phyloP scores from a whole-genome alignment of 805 yeast genomes.

The Scheffersomyces stipitis region DNA sequence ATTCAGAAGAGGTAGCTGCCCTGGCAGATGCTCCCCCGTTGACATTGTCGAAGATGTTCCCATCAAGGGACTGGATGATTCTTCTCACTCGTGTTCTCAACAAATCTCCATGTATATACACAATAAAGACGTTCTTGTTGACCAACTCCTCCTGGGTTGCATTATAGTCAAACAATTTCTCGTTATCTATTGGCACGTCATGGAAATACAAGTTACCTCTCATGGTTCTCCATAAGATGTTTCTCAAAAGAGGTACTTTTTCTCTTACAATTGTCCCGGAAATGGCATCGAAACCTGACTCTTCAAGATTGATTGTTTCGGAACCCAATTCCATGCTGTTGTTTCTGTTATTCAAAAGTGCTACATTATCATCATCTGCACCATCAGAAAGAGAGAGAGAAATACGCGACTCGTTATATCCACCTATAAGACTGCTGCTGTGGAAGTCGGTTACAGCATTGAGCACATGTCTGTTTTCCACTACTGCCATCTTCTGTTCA shows the following conservation, averaged over 20 bases:
- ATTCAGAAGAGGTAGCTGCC: constrained; percentile 23
- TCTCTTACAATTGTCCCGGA: constrained; percentile 36
- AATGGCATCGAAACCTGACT: constrained; percentile 29
- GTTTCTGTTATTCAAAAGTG: constrained; percentile 22
- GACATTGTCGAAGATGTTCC: constrained; percentile 35
- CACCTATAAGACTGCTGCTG: constrained; percentile 3
- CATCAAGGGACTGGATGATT: constrained; percentile 40
- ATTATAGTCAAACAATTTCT: constrained; percentile 12
- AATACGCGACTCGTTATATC: constrained; percentile 11
- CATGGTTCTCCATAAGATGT: constrained; percentile 43
- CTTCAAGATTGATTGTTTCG: constrained; percentile 20
- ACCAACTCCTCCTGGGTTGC: constrained; percentile 15
- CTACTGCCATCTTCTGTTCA: constrained; percentile 17
- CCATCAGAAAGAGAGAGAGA: constrained; percentile 16
- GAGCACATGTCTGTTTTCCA: constrained; percentile 39
- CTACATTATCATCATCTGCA: constrained; percentile 31
- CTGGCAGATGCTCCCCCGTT: constrained; percentile 29
- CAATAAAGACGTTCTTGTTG: constrained; percentile 36
- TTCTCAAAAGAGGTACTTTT: constrained; percentile 37
- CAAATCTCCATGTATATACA: constrained; percentile 42
- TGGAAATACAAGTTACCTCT: constrained; percentile 43
- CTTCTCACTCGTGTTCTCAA: constrained; percentile 33
- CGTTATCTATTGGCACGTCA: constrained; percentile 33
- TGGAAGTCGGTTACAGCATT: constrained; percentile 34
- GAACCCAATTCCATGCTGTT: constrained; percentile 21